Base-by-base conservation (phyloP, 2,329 filamentous ascomycete species). In the Simplicillium sp. region DNA sequence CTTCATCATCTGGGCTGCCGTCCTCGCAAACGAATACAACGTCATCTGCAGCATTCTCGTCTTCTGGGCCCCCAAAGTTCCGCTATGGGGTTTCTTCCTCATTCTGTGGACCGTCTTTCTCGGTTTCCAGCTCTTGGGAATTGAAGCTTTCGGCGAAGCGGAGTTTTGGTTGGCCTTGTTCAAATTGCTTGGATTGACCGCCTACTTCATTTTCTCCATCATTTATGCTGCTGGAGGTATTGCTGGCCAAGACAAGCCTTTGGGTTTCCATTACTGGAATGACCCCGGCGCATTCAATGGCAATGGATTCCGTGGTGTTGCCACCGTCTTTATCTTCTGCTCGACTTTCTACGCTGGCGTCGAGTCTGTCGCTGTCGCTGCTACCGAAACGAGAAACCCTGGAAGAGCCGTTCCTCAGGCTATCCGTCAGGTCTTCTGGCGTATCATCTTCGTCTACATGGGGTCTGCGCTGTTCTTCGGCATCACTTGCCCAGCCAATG, bases 151-250 rank as follows among this genome's bases (percentile, higher is more conserved):
- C 54, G 84, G 84, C 12, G 84, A 89, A 54, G 77, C 82, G 9
- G 85, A 90, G 54, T 87, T 88, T 54, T 88, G 83, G 82, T 73
- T 88, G 42, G 80, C 83, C 1, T 69, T 82, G 13, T 61, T 87
- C 54, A 89, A 89, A 54, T 71, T 88, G 5, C 56, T 80, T 3
- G 81, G 82, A 1, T 64, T 88, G 2, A 63, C 83, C 2, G 82
- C 82, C 1, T 86, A 83, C 58, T 84, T 85, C 57, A 65, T 88
- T 48, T 86, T 87, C 51, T 74, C 81, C 38, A 82, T 87, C 44
- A 65, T 87, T 43, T 84, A 87, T 49, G 77, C 80, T 1, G 71
- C 80, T 1, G 83, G 79, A 2, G 82, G 82, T n/a, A 57, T 82
- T 11, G 62, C 71, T 9, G 80, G 81, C 7, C 62, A 67, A n/a